These are phyloP conservation scores for Phoma sp. DNA, from an alignment of 2,329 filamentous ascomycete genomes.

Conservation along the genomic window DNA sequence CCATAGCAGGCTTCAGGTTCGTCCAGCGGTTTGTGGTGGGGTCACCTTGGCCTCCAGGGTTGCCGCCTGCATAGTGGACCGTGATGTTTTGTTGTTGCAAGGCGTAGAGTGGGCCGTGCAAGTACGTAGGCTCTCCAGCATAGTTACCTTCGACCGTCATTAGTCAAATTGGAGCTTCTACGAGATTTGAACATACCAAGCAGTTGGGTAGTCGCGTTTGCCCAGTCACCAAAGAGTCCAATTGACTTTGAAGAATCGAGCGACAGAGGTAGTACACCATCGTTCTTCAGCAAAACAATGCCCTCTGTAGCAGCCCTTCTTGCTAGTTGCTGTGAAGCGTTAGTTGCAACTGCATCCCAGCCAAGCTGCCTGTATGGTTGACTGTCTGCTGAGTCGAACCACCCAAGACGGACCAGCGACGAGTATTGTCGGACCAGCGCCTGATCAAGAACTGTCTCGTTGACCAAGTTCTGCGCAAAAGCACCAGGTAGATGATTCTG, in stretches of 20 bases:
- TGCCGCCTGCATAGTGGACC: conserved; percentile 36
- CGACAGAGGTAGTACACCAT: conserved; percentile 57
- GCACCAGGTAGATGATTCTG: conserved; percentile 30
- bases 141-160: conserved; percentile 58
- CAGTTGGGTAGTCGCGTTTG: conserved; percentile 61
- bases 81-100: conserved; percentile 54
- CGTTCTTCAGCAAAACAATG: conserved; percentile 60
- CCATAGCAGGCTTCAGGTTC: conserved; percentile 18
- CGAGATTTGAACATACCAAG: conserved; percentile 61
- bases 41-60: conserved; percentile 34
- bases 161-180: background rate
- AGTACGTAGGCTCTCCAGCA: conserved; percentile 61
- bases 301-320: conserved; percentile 58
- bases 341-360: conserved; percentile 56
- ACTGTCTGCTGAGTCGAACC: conserved; percentile 48
- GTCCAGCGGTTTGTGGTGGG: conserved; percentile 36
- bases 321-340: conserved; percentile 62
- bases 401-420: conserved; percentile 61
- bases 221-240: conserved; percentile 66
- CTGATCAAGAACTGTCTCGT: conserved; percentile 56
- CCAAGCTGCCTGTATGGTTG: conserved; percentile 34
- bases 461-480: conserved; percentile 29
- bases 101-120: conserved; percentile 61
- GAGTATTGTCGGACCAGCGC: conserved; percentile 62
- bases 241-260: conserved; percentile 51